A percentile compares a stretch with the other conserved stretches of the same genome.
Conservation (phyloP, 75 land plant species). For the Picea sitchensis region DNA sequence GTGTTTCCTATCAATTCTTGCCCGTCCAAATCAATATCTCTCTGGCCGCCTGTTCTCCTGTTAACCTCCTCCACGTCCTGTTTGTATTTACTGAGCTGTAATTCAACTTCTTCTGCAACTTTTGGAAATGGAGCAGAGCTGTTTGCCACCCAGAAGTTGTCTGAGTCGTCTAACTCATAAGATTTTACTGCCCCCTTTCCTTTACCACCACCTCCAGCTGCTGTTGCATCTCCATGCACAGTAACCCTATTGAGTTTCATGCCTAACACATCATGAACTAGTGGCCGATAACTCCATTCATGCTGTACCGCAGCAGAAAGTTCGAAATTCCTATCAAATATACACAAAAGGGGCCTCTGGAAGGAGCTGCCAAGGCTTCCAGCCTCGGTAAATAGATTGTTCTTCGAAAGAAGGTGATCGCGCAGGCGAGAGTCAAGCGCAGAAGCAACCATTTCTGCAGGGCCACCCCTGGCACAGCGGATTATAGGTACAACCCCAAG, state of each 20-base stretch:
- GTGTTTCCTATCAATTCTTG: constrained; percentile 91
- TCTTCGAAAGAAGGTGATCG: constrained; percentile 73
- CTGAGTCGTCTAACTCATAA: constrained; percentile 77
- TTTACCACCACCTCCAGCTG: constrained; percentile 39
- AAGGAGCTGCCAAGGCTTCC: constrained; percentile 66
- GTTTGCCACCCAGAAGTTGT: constrained; percentile 83
- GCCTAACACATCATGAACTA: constrained; percentile 89
- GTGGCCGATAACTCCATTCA: constrained; percentile 90
- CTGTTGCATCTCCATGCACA: constrained; percentile 26
- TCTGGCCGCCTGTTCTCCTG: constrained; percentile 66
- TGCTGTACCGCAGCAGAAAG: constrained; percentile 88
- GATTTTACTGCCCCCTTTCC: constrained; percentile 38
- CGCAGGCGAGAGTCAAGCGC: constrained; percentile 66
- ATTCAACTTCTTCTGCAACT: constrained; percentile 90
- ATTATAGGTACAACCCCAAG: constrained; percentile 86
- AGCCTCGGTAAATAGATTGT: constrained; percentile 82
- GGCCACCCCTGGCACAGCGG: constrained; percentile 84
- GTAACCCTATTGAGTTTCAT: constrained; percentile 74
- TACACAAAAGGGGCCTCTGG: constrained; percentile 87
- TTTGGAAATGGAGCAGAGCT: constrained; percentile 75
- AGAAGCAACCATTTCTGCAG: constrained; percentile 92
- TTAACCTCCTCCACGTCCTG: constrained; percentile 93
- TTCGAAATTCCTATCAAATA: constrained; percentile 93
- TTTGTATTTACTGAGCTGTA: constrained; percentile 76
- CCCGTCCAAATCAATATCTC: constrained; percentile 73